Conservation (phyloP, 2,329 filamentous ascomycete genomes). For the Bipolaris cookei region DNA sequence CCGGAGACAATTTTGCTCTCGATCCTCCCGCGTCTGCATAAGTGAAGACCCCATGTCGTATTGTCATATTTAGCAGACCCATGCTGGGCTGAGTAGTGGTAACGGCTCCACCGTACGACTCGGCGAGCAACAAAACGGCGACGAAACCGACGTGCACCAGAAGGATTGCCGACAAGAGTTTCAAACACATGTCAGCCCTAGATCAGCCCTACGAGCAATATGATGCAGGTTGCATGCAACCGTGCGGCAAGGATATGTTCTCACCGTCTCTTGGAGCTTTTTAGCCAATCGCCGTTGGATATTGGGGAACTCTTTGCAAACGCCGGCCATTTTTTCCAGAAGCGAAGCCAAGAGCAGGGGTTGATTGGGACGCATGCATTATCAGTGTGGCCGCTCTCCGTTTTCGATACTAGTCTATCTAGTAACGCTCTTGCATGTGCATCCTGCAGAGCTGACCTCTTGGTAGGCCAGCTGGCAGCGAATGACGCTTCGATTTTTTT, state of each 20-base stretch:
- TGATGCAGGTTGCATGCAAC: constrained; percentile 16
- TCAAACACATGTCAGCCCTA: constrained; percentile 22
- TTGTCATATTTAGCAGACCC: constrained; percentile 10
- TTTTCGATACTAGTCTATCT: neutral
- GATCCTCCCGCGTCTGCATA: constrained; percentile 12
- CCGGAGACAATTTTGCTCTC: constrained; percentile 12
- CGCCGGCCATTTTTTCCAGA: neutral
- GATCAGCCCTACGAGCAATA: constrained; percentile 35
- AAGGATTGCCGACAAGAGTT: constrained; percentile 1
- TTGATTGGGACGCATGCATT: constrained; percentile 3
- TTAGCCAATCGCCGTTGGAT: neutral
- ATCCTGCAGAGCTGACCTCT: constrained; percentile 5
- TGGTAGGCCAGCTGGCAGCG: neutral
- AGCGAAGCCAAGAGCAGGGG: neutral
- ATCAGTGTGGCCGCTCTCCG: neutral
- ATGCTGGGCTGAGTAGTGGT: constrained; percentile 22
- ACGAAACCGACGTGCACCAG: neutral
- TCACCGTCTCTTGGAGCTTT: constrained; percentile 30
- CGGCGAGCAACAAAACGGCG: constrained; percentile 4
- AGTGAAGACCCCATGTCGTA: constrained; percentile 1
- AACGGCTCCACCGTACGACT: constrained; percentile 17
- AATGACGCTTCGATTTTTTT: neutral
- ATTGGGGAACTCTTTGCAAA: neutral
- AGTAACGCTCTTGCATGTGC: constrained; percentile 2
- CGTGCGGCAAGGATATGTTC: constrained; percentile 22